Conservation (phyloP, 805 yeast species). For the Yamadazyma phyllophila region DNA sequence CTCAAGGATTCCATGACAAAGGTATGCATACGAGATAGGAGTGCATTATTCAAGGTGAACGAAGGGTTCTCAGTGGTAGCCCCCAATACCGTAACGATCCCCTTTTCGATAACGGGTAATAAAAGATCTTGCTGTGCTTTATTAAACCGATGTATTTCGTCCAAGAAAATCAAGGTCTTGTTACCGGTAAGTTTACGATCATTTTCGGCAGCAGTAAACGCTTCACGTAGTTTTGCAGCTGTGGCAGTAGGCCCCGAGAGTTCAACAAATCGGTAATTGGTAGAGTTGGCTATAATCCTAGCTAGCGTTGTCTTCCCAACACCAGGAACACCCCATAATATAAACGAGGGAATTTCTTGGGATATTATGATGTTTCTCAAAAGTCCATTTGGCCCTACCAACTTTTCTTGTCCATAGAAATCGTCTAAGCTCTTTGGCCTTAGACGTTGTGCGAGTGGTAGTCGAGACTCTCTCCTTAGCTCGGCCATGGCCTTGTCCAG, state of each 20-base stretch:
- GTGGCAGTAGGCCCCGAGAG: conserved; percentile 40
- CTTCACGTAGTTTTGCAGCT: conserved; percentile 35
- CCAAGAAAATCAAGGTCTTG: conserved; percentile 42
- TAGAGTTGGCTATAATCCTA: conserved; percentile 33
- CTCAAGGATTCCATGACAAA: conserved; percentile 42
- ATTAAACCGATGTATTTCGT: conserved; percentile 45
- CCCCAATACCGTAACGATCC: conserved; percentile 38
- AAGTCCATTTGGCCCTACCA: conserved; percentile 37
- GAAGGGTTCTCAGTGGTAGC: conserved; percentile 67
- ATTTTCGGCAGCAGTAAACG: conserved; percentile 35
- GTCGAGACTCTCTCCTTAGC: conserved; percentile 19
- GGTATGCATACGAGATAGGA: conserved; percentile 44
- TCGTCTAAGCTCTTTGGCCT: conserved; percentile 39
- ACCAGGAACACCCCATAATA: conserved; percentile 46
- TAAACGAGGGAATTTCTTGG: conserved; percentile 37
- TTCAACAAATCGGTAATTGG: conserved; percentile 35
- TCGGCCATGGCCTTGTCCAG: conserved; percentile 12
- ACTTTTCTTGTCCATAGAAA: conserved; percentile 41
- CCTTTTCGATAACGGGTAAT: conserved; percentile 42
- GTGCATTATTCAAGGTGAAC: conserved; percentile 40
- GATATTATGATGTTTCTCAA: conserved; percentile 34
- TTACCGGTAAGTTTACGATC: conserved; percentile 33
- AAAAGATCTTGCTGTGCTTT: conserved; percentile 43
- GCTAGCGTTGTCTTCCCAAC: conserved; percentile 45
- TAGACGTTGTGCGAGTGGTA: conserved; percentile 42